These are phyloP conservation scores for Actinomucor elegans DNA, from an alignment of 371 early-diverging fungal genomes.

Conservation along the genomic window DNA sequence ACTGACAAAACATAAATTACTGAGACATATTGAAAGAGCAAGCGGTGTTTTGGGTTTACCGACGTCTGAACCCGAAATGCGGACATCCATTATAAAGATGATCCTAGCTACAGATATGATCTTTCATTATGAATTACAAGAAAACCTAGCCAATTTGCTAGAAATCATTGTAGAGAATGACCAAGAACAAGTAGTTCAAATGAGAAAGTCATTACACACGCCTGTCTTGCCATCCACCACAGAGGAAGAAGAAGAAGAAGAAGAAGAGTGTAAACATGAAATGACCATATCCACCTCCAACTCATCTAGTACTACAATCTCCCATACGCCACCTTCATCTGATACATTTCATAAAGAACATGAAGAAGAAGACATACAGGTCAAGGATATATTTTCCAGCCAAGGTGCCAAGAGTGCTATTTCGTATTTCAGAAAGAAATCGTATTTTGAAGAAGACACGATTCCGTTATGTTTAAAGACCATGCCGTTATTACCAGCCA, in stretches of 20 bases:
- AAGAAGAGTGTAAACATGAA: not conserved
- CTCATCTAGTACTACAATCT: too few species aligned
- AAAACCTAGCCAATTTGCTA: slow-evolving; percentile 51
- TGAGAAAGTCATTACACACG: slow-evolving; percentile 8
- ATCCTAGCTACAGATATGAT: slow-evolving; percentile 90
- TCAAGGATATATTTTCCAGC: slow-evolving; percentile 39
- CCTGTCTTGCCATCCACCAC: slow-evolving; percentile 20
- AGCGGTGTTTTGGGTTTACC: slow-evolving; percentile 31
- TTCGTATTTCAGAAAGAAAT: slow-evolving; percentile 28
- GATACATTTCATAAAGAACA: not conserved
- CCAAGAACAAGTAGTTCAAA: slow-evolving; percentile 1
- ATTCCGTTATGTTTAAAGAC: slow-evolving; percentile 14
- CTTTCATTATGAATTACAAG: slow-evolving; percentile 81
- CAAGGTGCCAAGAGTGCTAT: slow-evolving; percentile 43
- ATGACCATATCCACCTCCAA: not conserved
- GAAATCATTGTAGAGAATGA: slow-evolving; percentile 26
- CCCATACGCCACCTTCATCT: not conserved
- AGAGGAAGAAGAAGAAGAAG: slow-evolving; percentile 26
- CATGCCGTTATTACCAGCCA: slow-evolving; percentile 17
- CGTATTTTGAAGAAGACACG: slow-evolving; percentile 31
- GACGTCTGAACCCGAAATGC: slow-evolving; percentile 52
- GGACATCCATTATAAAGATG: slow-evolving; percentile 56
- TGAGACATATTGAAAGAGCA: slow-evolving; percentile 40
- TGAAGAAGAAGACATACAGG: slow-evolving; percentile 13
- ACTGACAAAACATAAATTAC: slow-evolving; percentile 65